Evolutionary conservation across 306 rosid genomes (phyloP), one percentile per base, ranked within the genome.

Genomic region (Rosa chinensis): DNA sequence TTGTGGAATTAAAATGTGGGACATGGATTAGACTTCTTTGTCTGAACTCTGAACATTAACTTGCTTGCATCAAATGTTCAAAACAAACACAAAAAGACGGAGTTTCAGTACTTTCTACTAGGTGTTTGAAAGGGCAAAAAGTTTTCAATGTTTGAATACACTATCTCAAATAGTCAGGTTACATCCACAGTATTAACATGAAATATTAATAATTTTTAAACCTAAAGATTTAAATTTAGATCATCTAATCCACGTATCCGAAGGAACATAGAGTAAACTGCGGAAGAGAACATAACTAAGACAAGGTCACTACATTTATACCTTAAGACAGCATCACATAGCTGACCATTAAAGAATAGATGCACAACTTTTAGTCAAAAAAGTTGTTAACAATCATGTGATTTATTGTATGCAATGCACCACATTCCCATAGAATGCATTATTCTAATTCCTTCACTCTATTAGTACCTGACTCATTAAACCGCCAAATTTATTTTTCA

Each of bases 401-500:
- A 18, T 20, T 18, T 69, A 69, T 69, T 43, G 18, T 4, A 6
- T 25, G 35, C 32, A 43, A 69, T 69, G 32, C 9, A 8, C 37
- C 10, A 21, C 52, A 69, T 69, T 53, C 52, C 35, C 0, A 69
- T 13, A 74, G 4, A 56, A 10, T 18, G 5, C n/a, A 62, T 5
- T 39, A 66, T 43, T 39, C 37, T 47, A 68, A 68, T 32, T 68
- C 68, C 23, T 14, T 42, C 80, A 77, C 45, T 66, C 55, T 74
- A 71, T 73, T 62, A 43, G 47, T 85, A 96, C 99, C 99, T 96
- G 99, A 85, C 25, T 86, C 79, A 96, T 81, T 81, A 96, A 63
- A 43, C 97, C 99, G 5, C 99, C 99, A 82, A 96, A 96, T 87
- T 88, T 96, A 86, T 77, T 96, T 88, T 91, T 96, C 92, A 96